A percentile compares a stretch with the other conserved stretches of the same genome.
phyloP scores from a whole-genome alignment of 139 green algal genomes.

The Yamagishiella unicocca region DNA sequence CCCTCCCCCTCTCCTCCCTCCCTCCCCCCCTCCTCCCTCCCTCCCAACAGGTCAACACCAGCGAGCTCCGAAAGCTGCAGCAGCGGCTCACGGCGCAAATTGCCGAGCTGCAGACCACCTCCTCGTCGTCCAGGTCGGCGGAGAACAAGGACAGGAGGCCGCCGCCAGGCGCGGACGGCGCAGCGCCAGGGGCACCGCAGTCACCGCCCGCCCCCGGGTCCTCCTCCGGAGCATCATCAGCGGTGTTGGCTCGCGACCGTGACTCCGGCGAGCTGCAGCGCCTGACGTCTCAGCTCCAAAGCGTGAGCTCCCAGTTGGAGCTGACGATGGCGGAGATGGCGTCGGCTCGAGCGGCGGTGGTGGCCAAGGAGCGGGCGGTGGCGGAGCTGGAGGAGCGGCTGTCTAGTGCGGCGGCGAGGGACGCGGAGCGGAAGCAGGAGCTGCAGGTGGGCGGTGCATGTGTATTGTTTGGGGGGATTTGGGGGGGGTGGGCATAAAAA shows the following conservation, averaged over 20 bases:
- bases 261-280: neutral
- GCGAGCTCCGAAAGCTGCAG: constrained; percentile 34
- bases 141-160: neutral
- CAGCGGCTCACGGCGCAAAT: constrained; percentile 10
- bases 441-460: constrained; percentile 5
- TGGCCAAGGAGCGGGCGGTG: constrained; percentile 37
- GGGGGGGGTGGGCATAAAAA: neutral
- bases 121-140: neutral
- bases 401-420: constrained; percentile 16
- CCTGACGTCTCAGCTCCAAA: constrained; percentile 19
- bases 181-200: neutral
- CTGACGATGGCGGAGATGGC: constrained; percentile 35
- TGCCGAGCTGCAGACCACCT: constrained; percentile 2
- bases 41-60: constrained; percentile 11
- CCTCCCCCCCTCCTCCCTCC: too few relatives aligned
- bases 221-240: neutral
- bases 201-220: too few relatives aligned
- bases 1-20: too few relatives aligned
- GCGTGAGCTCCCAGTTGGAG: neutral
- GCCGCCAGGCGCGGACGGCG: neutral
- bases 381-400: constrained; percentile 45
- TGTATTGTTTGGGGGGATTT: neutral
- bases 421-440: constrained; percentile 42
- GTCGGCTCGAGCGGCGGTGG: constrained; percentile 22
- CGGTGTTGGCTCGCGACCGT: too few relatives aligned